Conservation (phyloP, 257 asterid genomes). For the Solanum ossicruentum region DNA sequence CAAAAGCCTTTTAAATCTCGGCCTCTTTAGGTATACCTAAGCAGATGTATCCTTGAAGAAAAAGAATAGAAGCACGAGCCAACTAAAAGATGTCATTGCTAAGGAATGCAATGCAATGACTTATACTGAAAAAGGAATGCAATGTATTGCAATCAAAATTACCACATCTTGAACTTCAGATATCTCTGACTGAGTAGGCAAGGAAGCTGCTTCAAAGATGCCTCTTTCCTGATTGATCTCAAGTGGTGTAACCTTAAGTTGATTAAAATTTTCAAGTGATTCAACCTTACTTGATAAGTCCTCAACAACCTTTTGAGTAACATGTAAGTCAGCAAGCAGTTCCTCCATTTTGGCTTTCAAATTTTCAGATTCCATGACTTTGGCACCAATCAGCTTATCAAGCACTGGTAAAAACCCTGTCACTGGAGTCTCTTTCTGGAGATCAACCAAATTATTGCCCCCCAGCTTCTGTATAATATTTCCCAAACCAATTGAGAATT, state of each 20-base stretch:
- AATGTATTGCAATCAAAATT: slow-evolving; percentile 8
- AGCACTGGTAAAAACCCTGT: slow-evolving; percentile 38
- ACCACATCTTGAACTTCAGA: slow-evolving; percentile 88
- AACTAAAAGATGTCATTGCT: background rate
- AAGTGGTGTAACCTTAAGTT: slow-evolving; percentile 18
- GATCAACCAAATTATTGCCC: slow-evolving; percentile 41
- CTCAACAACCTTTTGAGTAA: slow-evolving; percentile 46
- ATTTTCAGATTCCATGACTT: slow-evolving; percentile 46
- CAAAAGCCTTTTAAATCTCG: background rate
- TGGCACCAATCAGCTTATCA: slow-evolving; percentile 45
- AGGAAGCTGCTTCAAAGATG: slow-evolving; percentile 28
- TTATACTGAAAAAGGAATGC: background rate
- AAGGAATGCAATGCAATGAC: background rate
- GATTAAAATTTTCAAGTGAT: slow-evolving; percentile 57
- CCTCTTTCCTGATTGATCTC: slow-evolving; percentile 55
- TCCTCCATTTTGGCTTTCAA: slow-evolving; percentile 56
- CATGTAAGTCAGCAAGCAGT: slow-evolving; percentile 54
- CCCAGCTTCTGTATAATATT: slow-evolving; percentile 51
- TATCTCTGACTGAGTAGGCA: slow-evolving; percentile 68
- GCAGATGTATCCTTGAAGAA: background rate
- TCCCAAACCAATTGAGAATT: slow-evolving; percentile 46
- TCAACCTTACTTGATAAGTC: slow-evolving; percentile 66
- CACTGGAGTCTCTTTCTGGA: slow-evolving; percentile 28
- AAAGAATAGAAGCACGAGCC: background rate
- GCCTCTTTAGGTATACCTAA: background rate